A percentile compares a stretch with the other conserved stretches of the same genome.
phyloP scores from a whole-genome alignment of 805 yeast genomes.

The Yarrowia sp. region DNA sequence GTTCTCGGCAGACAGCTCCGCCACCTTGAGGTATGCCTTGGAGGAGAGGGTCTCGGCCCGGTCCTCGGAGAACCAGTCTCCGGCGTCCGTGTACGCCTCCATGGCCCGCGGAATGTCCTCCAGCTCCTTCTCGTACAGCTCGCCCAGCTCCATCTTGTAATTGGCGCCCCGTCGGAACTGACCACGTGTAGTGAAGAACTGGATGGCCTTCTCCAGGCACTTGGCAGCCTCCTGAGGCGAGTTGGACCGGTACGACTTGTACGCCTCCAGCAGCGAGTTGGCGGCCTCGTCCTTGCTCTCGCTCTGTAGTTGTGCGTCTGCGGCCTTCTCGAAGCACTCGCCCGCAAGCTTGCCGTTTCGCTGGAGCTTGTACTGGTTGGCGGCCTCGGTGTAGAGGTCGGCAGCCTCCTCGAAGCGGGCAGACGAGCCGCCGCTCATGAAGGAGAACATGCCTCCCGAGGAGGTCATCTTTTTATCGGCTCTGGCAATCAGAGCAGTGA shows the following conservation, averaged over 20 bases:
- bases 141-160: slow-evolving; percentile 87
- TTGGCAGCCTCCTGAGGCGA: slow-evolving; percentile 71
- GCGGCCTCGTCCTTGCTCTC: slow-evolving; percentile 88
- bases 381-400: slow-evolving; percentile 87
- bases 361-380: slow-evolving; percentile 77
- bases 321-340: slow-evolving; percentile 78
- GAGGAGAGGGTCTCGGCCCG: slow-evolving; percentile 87
- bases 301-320: slow-evolving; percentile 70
- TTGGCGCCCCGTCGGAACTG: slow-evolving; percentile 97
- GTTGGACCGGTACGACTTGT: slow-evolving; percentile 73
- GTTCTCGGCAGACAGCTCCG: slow-evolving; percentile 76
- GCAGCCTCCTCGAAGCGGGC: slow-evolving; percentile 85
- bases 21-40: slow-evolving; percentile 84
- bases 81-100: slow-evolving; percentile 82
- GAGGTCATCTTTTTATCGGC: slow-evolving; percentile 69
- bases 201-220: slow-evolving; percentile 72
- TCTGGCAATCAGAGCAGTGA: slow-evolving; percentile 33
- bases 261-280: slow-evolving; percentile 84
- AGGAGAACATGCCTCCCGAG: slow-evolving; percentile 55
- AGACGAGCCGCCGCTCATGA: slow-evolving; percentile 58
- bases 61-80: slow-evolving; percentile 93
- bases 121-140: slow-evolving; percentile 73
- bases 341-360: slow-evolving; percentile 73
- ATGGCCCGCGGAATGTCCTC: slow-evolving; percentile 68
- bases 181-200: slow-evolving; percentile 81